Conservation (phyloP, 208 protist species). For the Entamoeba invadens region DNA sequence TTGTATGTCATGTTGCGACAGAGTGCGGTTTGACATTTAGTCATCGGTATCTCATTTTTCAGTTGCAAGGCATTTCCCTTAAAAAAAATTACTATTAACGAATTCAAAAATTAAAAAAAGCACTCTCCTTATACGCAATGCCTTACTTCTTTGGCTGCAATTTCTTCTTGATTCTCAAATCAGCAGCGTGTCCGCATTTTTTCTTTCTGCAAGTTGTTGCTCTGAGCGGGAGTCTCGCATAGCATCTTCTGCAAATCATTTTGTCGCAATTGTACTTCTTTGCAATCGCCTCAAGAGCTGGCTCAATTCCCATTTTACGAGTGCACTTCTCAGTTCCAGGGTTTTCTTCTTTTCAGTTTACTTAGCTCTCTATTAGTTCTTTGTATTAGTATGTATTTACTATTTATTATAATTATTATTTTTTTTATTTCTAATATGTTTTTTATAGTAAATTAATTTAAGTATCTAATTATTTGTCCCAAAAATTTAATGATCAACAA, state of each 20-base stretch:
- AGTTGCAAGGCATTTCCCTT: not conserved
- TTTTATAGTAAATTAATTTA: not conserved
- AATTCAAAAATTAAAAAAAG: not conserved
- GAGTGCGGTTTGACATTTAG: not conserved
- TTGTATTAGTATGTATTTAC: not conserved
- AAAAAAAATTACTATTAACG: not conserved
- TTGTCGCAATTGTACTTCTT: slow-evolving; percentile 70
- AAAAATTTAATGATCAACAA: too few relatives aligned
- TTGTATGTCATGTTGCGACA: not conserved
- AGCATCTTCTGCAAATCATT: slow-evolving; percentile 58
- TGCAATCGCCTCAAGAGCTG: slow-evolving; percentile 77
- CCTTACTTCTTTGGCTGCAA: not conserved
- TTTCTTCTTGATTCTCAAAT: slow-evolving; percentile 95
- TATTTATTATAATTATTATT: not conserved
- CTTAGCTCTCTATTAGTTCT: too few relatives aligned
- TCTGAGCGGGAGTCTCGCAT: slow-evolving; percentile 82
- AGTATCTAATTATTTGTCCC: too few relatives aligned
- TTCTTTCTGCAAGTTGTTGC: slow-evolving; percentile 97
- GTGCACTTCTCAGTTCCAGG: not conserved
- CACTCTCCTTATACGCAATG: not conserved
- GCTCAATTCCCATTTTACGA: slow-evolving; percentile 63
- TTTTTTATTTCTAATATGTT: not conserved
- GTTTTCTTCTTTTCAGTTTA: not conserved
- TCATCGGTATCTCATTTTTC: not conserved
- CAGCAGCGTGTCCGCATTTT: slow-evolving; percentile 90